Evolutionary conservation across 208 protist genomes (phyloP).

Genomic region (Acanthamoeba divionensis): DNA sequence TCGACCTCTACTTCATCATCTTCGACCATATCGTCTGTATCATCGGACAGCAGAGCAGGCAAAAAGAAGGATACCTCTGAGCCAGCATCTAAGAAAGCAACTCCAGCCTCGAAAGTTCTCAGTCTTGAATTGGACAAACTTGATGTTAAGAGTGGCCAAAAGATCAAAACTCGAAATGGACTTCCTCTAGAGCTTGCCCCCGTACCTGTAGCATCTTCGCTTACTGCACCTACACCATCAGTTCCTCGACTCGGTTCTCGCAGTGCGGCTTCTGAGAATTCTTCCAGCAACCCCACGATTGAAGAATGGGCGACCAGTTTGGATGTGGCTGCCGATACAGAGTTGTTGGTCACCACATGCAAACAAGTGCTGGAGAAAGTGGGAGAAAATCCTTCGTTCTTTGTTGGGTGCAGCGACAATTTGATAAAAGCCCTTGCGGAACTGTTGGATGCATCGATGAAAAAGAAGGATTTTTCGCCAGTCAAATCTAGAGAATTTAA

Average conservation of each 20-base stretch:
- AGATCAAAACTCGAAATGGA: no score
- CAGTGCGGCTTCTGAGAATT: not conserved
- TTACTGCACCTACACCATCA: not conserved
- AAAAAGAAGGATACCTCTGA: not conserved
- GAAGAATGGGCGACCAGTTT: not conserved
- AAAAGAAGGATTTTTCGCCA: not conserved
- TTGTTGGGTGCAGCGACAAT: not conserved
- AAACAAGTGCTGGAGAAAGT: not conserved
- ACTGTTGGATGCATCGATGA: not conserved
- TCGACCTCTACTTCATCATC: no score
- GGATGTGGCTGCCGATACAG: not conserved
- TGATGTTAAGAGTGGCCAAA: no score
- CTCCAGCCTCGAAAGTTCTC: not conserved
- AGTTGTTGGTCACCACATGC: not conserved
- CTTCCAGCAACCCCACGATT: not conserved
- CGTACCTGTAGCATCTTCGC: no score
- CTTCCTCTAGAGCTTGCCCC: no score
- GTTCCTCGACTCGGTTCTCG: no score
- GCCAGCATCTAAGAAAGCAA: not conserved
- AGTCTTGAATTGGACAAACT: not conserved
- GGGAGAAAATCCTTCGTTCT: not conserved
- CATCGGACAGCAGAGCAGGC: no score
- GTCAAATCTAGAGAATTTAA: constrained; percentile 24
- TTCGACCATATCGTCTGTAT: not conserved
- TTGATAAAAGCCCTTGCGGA: not conserved